These are phyloP conservation scores for Akanthomyces muscarius DNA, from an alignment of 2,329 filamentous ascomycete species.

Conservation along the genomic window DNA sequence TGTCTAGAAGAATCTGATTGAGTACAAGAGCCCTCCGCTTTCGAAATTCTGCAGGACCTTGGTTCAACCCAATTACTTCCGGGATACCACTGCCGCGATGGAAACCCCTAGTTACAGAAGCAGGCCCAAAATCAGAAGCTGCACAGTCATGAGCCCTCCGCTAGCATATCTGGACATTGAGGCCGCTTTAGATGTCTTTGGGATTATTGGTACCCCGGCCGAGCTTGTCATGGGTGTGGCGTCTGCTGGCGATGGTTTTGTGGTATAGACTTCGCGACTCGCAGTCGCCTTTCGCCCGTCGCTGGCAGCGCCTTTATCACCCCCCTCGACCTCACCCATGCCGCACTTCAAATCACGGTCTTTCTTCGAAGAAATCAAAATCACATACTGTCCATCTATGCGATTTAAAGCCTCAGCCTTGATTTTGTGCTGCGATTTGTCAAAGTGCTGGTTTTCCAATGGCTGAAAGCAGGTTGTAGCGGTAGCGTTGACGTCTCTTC, in stretches of 20 bases:
- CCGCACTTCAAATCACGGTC: neutral
- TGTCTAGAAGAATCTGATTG: too few relatives aligned
- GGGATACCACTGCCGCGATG: neutral
- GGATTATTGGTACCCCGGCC: neutral
- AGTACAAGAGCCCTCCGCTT: too few relatives aligned
- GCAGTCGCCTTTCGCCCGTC: neutral
- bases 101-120: neutral
- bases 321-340: neutral
- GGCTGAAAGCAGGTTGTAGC: neutral
- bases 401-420: neutral
- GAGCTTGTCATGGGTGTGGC: neutral
- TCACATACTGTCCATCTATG: neutral
- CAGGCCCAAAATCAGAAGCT: neutral
- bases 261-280: too few relatives aligned
- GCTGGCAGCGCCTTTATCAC: neutral
- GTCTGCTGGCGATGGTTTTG: neutral
- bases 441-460: neutral
- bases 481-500: neutral
- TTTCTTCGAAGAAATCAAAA: neutral
- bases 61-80: too few relatives aligned
- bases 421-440: neutral
- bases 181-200: neutral
- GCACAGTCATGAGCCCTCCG: neutral
- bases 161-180: neutral
- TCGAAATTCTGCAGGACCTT: too few relatives aligned